phyloP scores from a whole-genome alignment of 176 grass and related monocot species.

The Triticum monococcum region DNA sequence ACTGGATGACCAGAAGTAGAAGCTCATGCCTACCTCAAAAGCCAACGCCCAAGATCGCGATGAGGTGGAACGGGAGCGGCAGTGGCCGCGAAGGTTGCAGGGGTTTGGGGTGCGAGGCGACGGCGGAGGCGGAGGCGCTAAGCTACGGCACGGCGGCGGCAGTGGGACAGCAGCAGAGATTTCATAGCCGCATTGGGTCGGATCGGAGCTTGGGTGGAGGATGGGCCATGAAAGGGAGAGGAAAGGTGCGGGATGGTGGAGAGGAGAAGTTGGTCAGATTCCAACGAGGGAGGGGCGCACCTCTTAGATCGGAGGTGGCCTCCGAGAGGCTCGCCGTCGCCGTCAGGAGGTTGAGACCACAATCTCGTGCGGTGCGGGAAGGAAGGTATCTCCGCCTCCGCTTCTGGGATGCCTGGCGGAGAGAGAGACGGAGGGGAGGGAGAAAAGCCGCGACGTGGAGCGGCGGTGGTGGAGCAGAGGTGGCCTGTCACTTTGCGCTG shows the following conservation, averaged over 20 bases:
- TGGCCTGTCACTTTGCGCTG: neutral
- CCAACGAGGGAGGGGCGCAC: neutral
- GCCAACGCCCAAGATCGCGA: conserved; percentile 5
- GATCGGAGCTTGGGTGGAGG: neutral
- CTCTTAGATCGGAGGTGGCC: conserved; percentile 30
- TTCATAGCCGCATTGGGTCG: conserved; percentile 16
- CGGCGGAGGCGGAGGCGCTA: neutral
- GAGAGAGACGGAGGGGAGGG: neutral
- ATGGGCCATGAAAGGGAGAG: neutral
- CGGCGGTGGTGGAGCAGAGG: neutral
- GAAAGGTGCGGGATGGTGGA: neutral
- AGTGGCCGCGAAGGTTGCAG: neutral
- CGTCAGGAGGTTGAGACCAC: conserved; percentile 19
- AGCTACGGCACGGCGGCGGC: neutral
- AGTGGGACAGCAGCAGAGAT: neutral
- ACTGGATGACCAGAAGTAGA: neutral
- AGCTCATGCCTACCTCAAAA: neutral
- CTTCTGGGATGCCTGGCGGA: neutral
- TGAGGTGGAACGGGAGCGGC: neutral
- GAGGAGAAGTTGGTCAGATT: neutral
- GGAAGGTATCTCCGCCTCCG: neutral
- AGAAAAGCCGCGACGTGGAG: conserved; percentile 25
- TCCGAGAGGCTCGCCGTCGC: neutral
- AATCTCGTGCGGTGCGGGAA: conserved; percentile 16
- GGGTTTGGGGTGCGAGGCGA: neutral